phyloP scores from a whole-genome alignment of 2,329 filamentous ascomycete genomes.

The Penicillium sp. region DNA sequence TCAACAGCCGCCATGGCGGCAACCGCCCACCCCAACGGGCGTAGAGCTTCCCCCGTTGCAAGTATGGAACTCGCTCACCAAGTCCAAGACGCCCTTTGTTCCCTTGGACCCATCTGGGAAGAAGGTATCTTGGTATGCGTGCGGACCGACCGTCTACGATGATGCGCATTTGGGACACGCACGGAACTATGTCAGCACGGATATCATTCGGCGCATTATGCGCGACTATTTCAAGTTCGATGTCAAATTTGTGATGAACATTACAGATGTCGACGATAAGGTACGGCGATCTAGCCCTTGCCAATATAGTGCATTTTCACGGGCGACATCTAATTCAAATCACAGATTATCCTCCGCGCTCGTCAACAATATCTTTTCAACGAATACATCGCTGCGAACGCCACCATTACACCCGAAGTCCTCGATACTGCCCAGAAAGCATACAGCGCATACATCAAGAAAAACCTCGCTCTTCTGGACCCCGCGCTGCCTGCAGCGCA shows the following conservation, averaged over 20 bases:
- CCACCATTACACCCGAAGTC: slow-evolving; percentile 41
- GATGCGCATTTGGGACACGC: slow-evolving; percentile 78
- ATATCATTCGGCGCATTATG: slow-evolving; percentile 79
- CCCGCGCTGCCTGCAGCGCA: slow-evolving; percentile 41
- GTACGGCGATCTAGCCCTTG: slow-evolving; percentile 29
- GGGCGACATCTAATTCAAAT: slow-evolving; percentile 7
- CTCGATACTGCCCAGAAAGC: slow-evolving; percentile 46
- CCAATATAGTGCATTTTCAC: not conserved
- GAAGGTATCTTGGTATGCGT: slow-evolving; percentile 80
- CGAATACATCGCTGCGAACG: slow-evolving; percentile 56
- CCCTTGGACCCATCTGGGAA: slow-evolving; percentile 62
- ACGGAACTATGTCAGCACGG: slow-evolving; percentile 83
- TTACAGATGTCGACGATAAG: slow-evolving; percentile 78
- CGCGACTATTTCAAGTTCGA: slow-evolving; percentile 76
- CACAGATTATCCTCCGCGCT: slow-evolving; percentile 57
- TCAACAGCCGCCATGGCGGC: slow-evolving; percentile 43
- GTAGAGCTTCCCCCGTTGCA: slow-evolving; percentile 53
- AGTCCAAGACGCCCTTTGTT: slow-evolving; percentile 66
- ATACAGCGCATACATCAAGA: slow-evolving; percentile 55
- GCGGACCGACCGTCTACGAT: slow-evolving; percentile 81
- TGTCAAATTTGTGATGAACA: slow-evolving; percentile 87
- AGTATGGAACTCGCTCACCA: slow-evolving; percentile 75
- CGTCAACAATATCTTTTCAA: slow-evolving; percentile 72
- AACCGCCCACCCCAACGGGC: slow-evolving; percentile 30
- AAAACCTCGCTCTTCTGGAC: slow-evolving; percentile 57